Conservation (phyloP, 192 early-diverging fungal species). For the Chytriomyces hyalinus region DNA sequence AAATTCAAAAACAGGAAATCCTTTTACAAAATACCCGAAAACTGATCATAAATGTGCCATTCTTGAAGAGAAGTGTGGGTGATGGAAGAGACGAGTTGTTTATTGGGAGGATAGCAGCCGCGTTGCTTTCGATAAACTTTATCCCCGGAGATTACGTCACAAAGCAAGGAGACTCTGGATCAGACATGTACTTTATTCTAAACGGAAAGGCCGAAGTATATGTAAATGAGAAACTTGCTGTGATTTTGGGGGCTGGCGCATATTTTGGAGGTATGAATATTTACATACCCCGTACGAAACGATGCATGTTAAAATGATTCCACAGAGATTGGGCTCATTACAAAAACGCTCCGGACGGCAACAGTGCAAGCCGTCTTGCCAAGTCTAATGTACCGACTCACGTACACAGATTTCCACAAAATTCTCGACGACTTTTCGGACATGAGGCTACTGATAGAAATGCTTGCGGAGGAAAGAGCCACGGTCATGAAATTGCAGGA, state of each 20-base stretch:
- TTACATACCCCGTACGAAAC: no score
- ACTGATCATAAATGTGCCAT: conserved; percentile 39
- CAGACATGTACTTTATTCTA: conserved; percentile 45
- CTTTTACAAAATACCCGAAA: conserved; percentile 34
- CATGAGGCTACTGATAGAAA: not conserved
- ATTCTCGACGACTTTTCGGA: conserved; percentile 2
- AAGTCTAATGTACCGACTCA: conserved; percentile 2
- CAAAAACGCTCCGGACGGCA: not conserved
- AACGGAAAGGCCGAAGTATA: conserved; percentile 28
- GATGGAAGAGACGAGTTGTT: conserved; percentile 44
- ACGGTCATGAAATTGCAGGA: no score
- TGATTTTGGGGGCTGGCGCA: conserved; percentile 32
- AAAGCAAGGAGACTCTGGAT: conserved; percentile 36
- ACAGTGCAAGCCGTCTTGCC: not conserved
- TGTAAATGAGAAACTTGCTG: conserved; percentile 32
- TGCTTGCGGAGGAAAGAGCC: not conserved
- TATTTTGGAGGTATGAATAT: conserved; percentile 37
- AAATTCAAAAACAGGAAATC: conserved; percentile 35
- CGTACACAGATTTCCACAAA: not conserved
- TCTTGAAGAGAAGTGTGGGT: conserved; percentile 23
- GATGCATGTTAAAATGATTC: not conserved
- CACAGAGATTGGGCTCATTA: not conserved
- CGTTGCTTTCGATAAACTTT: conserved; percentile 27
- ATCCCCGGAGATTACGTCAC: conserved; percentile 32
- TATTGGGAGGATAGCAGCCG: conserved; percentile 21